Evolutionary conservation across 345 rosid species (phyloP), one percentile per base, ranked within the genome.

Genomic region (Salix exigua): DNA sequence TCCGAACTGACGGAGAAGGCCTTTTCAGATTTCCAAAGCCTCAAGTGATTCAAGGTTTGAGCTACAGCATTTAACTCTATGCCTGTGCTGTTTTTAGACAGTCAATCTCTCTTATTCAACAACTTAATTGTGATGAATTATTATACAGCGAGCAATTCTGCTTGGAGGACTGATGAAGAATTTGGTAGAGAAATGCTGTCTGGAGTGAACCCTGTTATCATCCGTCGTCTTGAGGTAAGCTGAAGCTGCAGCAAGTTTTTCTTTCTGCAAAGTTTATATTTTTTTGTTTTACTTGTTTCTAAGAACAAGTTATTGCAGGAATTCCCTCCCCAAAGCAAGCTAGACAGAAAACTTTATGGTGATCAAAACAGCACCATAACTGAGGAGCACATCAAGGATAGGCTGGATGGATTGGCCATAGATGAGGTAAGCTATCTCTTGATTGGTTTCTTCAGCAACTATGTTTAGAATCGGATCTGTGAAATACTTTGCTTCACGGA

Each of bases 131-230:
- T 51, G 33, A 72, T 68, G 13, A 0, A 33, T 33, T 40, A 48
- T 23, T 8, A 44, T 28, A 51, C 83, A 86, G 86, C 81, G 69
- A 69, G 72, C 23, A 80, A 73, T 71, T 74, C 84, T 44, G 89
- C 87, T 16, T 86, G 89, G 89, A 84, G 85, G 67, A 84, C 80
- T 10, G 89, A 86, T 38, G 84, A 79, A 78, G 89, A 86, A 77
- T 86, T 83, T 30, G 82, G 65, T 6, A 66, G 86, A 79, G 88
- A 86, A 68, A 85, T 83, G 86, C 70, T 83, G 10, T 83, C 88
- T 0, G 86, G 86, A 73, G 71, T 83, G 7, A 85, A 85, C 65
- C 86, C 85, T 26, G 81, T 85, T 23, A 5, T 74, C 37, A 81
- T 85, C 33, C 42, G 84, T 40, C 74, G 81, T 58, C 84, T 85